Percentiles rank a stretch among this genome's conserved stretches.
These are phyloP conservation scores for Cercophora sp. DNA, from an alignment of 495 filamentous ascomycete species.

Conservation along the genomic window DNA sequence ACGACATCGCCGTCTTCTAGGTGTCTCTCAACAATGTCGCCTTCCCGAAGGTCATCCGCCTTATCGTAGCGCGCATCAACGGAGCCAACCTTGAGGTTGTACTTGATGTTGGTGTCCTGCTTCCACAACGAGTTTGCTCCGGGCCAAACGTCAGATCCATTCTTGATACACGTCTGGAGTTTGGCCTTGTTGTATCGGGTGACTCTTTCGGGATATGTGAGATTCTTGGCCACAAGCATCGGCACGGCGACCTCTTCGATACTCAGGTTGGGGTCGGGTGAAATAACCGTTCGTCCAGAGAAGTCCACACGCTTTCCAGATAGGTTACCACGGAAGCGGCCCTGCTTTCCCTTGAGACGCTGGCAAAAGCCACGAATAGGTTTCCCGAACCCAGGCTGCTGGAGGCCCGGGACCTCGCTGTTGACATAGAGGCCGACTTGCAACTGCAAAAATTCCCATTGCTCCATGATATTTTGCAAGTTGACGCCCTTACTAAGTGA, in stretches of 20 bases:
- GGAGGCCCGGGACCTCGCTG: constrained; percentile 87
- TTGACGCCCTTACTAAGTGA: constrained; percentile 76
- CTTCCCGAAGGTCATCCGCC: constrained; percentile 68
- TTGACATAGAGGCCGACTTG: constrained; percentile 98
- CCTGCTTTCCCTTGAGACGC: constrained; percentile 93
- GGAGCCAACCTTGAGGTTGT: constrained; percentile 70
- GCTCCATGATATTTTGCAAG: constrained; percentile 89
- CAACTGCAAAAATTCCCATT: constrained; percentile 94
- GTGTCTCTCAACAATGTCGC: constrained; percentile 90
- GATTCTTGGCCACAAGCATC: constrained; percentile 80
- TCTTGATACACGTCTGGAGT: constrained; percentile 63
- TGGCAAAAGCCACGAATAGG: constrained; percentile 90
- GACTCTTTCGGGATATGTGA: constrained; percentile 91
- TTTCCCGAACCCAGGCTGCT: constrained; percentile 69
- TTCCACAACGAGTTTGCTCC: constrained; percentile 82
- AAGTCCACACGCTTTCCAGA: constrained; percentile 99
- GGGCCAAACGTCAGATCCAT: constrained; percentile 73
- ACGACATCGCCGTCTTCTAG: constrained; percentile 95
- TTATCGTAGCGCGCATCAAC: constrained; percentile 45
- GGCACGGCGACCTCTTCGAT: constrained; percentile 95
- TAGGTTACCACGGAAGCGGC: constrained; percentile 92
- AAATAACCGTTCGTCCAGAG: constrained; percentile 95
- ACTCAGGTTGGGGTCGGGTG: constrained; percentile 88
- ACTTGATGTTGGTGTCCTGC: constrained; percentile 59
- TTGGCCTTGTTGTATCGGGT: constrained; percentile 80